Conservation (phyloP, 768 basidiomycete genomes). For the Phaffia tasmanica region DNA sequence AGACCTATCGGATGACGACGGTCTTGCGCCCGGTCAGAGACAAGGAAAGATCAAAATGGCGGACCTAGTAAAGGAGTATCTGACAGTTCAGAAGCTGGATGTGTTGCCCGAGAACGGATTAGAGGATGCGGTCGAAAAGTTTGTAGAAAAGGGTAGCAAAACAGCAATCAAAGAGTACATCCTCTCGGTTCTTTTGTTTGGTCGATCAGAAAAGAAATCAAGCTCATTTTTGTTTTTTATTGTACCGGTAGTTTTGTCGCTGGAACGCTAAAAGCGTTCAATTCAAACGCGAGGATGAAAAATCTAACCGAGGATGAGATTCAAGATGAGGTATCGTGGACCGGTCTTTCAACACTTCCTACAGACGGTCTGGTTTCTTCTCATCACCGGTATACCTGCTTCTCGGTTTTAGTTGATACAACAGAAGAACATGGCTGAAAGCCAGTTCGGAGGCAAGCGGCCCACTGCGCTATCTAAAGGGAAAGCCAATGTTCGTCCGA, state of each 20-base stretch:
- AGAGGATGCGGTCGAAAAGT: conserved; percentile 86
- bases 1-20: conserved; percentile 55
- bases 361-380: neutral
- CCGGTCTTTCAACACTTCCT: neutral
- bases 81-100: conserved; percentile 85
- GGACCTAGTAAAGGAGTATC: conserved; percentile 80
- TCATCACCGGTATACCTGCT: neutral
- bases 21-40: conserved; percentile 35
- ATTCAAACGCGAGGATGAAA: conserved; percentile 7
- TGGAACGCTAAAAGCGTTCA: conserved; percentile 34
- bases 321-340: conserved; percentile 12
- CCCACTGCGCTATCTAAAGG: neutral
- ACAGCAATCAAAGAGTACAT: conserved; percentile 80
- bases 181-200: neutral
- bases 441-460: conserved; percentile 3
- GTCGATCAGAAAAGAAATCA: neutral
- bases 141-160: conserved; percentile 93
- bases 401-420: neutral
- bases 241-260: conserved; percentile 36
- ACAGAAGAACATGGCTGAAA: neutral
- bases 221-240: neutral
- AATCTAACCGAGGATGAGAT: conserved; percentile 18
- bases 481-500: neutral
- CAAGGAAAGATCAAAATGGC: conserved; percentile 71
- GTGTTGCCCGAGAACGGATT: conserved; percentile 78